Evolutionary conservation across 176 grass and related monocot species (phyloP).

Genomic region (Ananas comosus): DNA sequence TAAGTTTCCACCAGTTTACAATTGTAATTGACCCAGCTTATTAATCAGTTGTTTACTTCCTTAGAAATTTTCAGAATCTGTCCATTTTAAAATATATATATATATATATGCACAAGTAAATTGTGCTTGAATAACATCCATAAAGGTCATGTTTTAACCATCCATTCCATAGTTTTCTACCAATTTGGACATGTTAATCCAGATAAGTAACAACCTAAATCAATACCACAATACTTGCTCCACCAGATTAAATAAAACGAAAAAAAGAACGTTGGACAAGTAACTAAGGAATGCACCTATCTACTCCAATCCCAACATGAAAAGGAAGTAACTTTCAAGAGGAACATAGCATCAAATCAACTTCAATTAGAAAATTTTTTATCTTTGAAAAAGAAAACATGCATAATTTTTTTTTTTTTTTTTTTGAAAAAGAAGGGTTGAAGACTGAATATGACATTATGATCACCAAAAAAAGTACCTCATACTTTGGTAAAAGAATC

Average conservation of each 20-base stretch:
- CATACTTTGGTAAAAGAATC: background rate
- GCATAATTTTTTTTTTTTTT: background rate
- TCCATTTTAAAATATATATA: background rate
- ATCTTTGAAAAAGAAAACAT: background rate
- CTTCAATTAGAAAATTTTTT: too few relatives aligned
- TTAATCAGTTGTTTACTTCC: background rate
- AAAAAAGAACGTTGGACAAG: background rate
- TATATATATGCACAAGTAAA: constrained; percentile 1
- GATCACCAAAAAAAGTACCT: background rate
- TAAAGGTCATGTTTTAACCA: constrained; percentile 7
- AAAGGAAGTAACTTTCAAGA: background rate
- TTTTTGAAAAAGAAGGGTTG: too few relatives aligned
- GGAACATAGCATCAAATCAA: background rate
- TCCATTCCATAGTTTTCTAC: background rate
- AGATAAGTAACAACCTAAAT: too few relatives aligned
- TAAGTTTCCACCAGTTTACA: too few relatives aligned
- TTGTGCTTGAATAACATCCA: background rate
- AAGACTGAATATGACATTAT: background rate
- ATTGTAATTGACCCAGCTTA: too few relatives aligned
- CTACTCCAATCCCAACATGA: background rate
- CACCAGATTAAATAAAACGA: background rate
- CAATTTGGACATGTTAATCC: background rate
- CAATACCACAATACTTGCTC: background rate
- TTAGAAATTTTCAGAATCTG: background rate
- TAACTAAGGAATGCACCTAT: background rate